Evolutionary conservation across 306 rosid genomes (phyloP).

Genomic region (Alnus rubra): DNA sequence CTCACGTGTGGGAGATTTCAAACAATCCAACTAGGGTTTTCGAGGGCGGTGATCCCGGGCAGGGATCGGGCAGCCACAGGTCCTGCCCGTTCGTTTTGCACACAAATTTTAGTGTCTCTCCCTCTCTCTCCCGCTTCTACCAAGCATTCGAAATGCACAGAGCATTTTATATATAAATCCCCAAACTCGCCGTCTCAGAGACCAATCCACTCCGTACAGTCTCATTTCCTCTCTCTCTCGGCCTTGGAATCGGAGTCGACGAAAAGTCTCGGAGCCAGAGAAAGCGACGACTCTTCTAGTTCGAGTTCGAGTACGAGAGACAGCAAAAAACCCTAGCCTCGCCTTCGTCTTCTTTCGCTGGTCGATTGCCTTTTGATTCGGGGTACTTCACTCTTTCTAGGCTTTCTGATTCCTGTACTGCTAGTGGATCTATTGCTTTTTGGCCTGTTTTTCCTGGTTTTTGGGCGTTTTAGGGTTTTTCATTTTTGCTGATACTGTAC

Average conservation of each 20-base stretch:
- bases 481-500: not conserved
- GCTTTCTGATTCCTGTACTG: not conserved
- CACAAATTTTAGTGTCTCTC: not conserved
- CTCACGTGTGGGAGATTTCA: not conserved
- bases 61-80: constrained; percentile 1
- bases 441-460: not conserved
- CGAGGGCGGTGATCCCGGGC: not conserved
- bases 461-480: not conserved
- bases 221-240: not conserved
- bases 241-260: not conserved
- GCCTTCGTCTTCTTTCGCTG: not conserved
- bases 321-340: not conserved
- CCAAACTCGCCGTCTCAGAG: not conserved
- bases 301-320: not conserved
- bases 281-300: not conserved
- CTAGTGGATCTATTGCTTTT: not conserved
- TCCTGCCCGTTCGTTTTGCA: constrained; percentile 24
- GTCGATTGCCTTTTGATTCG: not conserved
- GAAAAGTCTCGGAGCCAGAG: too few relatives aligned
- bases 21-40: not conserved
- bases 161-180: not conserved
- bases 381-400: constrained; percentile 12
- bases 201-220: not conserved
- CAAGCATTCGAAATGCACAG: constrained; percentile 33
- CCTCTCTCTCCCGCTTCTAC: constrained; percentile 42